phyloP scores from a whole-genome alignment of 805 yeast species.

The Candida silvatica region DNA sequence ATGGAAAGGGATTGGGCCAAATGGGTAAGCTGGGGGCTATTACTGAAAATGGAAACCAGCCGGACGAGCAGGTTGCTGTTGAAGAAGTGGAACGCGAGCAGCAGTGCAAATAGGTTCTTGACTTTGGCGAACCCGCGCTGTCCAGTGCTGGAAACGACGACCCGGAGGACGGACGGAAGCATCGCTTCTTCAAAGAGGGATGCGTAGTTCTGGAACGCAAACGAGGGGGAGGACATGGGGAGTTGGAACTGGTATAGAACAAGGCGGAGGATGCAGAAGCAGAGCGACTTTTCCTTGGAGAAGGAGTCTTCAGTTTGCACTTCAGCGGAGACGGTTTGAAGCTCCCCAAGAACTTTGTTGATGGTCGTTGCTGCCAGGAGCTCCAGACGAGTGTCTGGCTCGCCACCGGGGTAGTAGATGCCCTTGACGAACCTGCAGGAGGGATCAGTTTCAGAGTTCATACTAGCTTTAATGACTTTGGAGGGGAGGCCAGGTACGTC shows the following conservation, averaged over 20 bases:
- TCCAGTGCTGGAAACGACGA: conserved; percentile 3
- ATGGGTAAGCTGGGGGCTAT: neutral
- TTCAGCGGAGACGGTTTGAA: conserved; percentile 7
- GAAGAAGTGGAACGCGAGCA: conserved; percentile 15
- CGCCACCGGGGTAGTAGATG: too few species aligned
- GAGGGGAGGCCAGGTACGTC: too few species aligned
- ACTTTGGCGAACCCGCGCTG: conserved; percentile 6
- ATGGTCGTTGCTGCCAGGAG: conserved; percentile 19
- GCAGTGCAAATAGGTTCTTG: conserved; percentile 12
- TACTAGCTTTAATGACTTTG: too few species aligned
- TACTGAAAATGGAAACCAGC: conserved; percentile 4
- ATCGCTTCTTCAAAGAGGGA: conserved; percentile 8
- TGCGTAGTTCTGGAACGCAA: conserved; percentile 21
- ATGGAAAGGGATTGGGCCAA: too few species aligned
- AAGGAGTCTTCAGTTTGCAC: conserved; percentile 6
- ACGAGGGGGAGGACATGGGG: conserved; percentile 13
- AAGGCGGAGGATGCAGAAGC: conserved; percentile 12
- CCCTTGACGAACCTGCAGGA: too few species aligned
- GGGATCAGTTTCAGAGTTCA: too few species aligned
- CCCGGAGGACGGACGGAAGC: conserved; percentile 8
- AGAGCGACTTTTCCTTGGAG: conserved; percentile 10
- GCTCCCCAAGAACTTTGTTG: conserved; percentile 10
- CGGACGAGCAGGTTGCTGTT: conserved; percentile 10
- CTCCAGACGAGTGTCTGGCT: conserved; percentile 15
- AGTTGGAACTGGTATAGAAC: conserved; percentile 21